These are phyloP conservation scores for Scenedesmus sp. DNA, from an alignment of 163 green algal genomes.

Conservation along the genomic window DNA sequence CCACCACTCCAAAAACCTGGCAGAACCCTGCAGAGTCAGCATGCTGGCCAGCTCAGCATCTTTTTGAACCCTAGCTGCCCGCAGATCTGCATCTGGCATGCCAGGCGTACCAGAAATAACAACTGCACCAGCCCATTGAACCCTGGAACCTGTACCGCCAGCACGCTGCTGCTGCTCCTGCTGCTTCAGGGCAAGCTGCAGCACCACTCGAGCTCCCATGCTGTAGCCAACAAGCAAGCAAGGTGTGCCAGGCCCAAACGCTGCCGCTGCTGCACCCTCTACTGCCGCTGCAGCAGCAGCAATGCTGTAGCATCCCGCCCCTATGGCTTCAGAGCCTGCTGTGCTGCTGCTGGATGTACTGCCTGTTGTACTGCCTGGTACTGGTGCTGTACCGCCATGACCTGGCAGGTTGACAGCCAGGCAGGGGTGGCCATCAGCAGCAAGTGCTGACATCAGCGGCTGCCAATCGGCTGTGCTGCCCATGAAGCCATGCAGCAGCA, in stretches of 20 bases:
- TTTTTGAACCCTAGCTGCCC: constrained; percentile 49
- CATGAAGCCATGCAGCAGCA: constrained; percentile 93
- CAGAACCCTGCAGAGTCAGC: constrained; percentile 53
- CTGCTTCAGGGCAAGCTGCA: constrained; percentile 58
- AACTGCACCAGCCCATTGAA: constrained; percentile 43
- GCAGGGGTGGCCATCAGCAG: constrained; percentile 64
- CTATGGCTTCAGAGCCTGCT: constrained; percentile 4
- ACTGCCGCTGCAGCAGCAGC: constrained; percentile 43
- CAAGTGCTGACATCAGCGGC: constrained; percentile 76
- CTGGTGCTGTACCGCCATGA: constrained; percentile 71
- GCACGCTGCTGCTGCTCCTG: background rate
- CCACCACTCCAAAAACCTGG: constrained; percentile 71
- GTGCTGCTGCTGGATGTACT: constrained; percentile 1
- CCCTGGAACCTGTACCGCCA: background rate
- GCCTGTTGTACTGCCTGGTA: background rate
- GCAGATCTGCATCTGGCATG: constrained; percentile 61
- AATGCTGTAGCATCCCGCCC: constrained; percentile 14
- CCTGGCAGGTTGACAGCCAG: constrained; percentile 86
- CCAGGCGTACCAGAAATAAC: constrained; percentile 67
- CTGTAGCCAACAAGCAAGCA: constrained; percentile 91
- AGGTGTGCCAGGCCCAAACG: constrained; percentile 13
- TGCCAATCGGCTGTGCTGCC: constrained; percentile 81
- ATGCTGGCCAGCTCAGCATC: constrained; percentile 62
- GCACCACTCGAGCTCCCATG: constrained; percentile 84
- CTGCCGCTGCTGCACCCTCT: constrained; percentile 56